These are phyloP conservation scores for Reutealis trisperma DNA, from an alignment of 345 rosid species.

Conservation along the genomic window DNA sequence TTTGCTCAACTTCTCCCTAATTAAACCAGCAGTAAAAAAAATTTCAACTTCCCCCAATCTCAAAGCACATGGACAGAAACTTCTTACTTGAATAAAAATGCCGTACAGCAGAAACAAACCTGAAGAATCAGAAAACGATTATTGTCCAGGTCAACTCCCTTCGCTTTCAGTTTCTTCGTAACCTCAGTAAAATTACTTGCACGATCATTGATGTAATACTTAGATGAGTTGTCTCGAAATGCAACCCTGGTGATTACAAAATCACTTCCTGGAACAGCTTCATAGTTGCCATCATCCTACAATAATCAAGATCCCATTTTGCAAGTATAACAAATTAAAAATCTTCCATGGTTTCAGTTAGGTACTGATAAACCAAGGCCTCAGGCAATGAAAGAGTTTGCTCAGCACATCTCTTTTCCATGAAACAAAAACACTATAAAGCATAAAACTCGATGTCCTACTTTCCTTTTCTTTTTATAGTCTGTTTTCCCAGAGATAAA, in stretches of 20 bases:
- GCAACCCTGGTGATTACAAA: conserved; percentile 92
- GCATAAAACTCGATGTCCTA: not conserved
- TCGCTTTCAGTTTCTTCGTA: conserved; percentile 81
- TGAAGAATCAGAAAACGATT: conserved; percentile 98
- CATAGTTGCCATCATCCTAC: conserved; percentile 83
- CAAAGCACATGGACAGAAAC: conserved; percentile 4
- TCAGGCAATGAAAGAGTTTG: not conserved
- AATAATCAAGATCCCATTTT: not conserved
- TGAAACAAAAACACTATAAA: not conserved
- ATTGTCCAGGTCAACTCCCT: conserved; percentile 97
- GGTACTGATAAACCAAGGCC: not conserved
- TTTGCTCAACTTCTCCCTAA: conserved; percentile 99
- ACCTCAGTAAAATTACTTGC: conserved; percentile 93
- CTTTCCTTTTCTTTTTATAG: not conserved
- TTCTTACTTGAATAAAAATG: not conserved
- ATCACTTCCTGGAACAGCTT: conserved; percentile 86
- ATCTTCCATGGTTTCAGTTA: not conserved
- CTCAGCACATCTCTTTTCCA: not conserved
- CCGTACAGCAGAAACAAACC: conserved; percentile 39
- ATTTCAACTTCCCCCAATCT: too few species aligned
- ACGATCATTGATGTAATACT: conserved; percentile 82
- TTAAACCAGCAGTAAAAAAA: conserved; percentile 21
- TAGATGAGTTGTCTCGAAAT: conserved; percentile 90
- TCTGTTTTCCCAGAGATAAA: not conserved
- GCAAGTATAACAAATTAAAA: not conserved